phyloP scores from a whole-genome alignment of 306 rosid species.

The Cajanus cajan region DNA sequence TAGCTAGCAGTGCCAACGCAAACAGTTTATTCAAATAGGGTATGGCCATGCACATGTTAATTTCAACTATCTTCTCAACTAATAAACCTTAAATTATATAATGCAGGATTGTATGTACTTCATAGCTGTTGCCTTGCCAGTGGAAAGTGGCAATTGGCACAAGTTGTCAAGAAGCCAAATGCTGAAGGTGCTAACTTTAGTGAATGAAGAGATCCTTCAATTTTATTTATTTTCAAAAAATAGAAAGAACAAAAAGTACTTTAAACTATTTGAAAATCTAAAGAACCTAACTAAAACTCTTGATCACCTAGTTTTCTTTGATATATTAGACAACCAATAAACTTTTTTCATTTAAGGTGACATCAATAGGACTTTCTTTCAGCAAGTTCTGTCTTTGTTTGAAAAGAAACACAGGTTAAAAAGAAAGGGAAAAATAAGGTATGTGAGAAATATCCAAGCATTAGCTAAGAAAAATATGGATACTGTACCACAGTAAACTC shows the following conservation, averaged over 20 bases:
- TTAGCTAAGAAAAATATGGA: background rate
- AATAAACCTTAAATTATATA: conserved; percentile 1
- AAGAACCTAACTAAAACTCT: background rate
- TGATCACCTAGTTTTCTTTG: background rate
- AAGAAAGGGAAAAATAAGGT: background rate
- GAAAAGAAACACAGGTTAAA: background rate
- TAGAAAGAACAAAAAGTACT: background rate
- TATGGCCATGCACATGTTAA: background rate
- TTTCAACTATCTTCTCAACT: background rate
- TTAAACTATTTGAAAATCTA: background rate
- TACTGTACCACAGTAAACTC: background rate
- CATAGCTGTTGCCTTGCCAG: background rate
- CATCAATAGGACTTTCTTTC: no score
- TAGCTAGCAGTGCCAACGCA: background rate
- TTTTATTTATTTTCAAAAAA: background rate
- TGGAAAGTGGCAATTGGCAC: background rate
- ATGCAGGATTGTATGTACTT: background rate
- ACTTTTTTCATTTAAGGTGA: background rate
- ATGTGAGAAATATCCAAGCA: background rate
- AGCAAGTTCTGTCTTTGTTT: background rate
- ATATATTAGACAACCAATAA: background rate
- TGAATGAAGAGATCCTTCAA: background rate
- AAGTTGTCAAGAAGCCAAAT: background rate
- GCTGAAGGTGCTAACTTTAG: background rate
- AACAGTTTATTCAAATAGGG: background rate